Base-by-base conservation (phyloP, 345 rosid species). In the Lumnitzera littorea region DNA sequence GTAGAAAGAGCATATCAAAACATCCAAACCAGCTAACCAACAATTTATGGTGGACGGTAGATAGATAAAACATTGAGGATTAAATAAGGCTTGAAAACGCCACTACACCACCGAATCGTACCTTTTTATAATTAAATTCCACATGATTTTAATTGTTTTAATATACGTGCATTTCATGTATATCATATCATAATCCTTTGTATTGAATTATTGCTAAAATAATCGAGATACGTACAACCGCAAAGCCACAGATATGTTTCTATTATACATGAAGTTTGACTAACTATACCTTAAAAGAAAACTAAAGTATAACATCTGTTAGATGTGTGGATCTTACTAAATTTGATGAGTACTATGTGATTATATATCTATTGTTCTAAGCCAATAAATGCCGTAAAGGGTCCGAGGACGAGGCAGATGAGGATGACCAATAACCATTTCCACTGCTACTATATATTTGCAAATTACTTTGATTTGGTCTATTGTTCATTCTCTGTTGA, bases 341-440 rank as follows among this genome's bases (percentile, higher is more conserved):
- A 12, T 27, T 36, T 36, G 15, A 20, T 46, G 13, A 36, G 23
- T 41, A 46, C n/a, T 27, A 17, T 27, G 57, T 56, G 56, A 54
- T 48, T 59, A 50, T 46, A 60, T 56, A 48, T 64, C 61, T 46
- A 27, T 36, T 71, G 50, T 54, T 43, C 76, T 73, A 90, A 61
- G 82, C 96, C 24, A 89, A 84, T 67, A 91, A 63, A 77, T 88
- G 88, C 76, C 88, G 68, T 63, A 85, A 63, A 24, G 88, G 86
- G 66, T 82, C 79, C 65, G 82, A 77, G 8, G 94, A 80, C 53
- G 87, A 78, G 2, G 87, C 76, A 5, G 96, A 63, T 0, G 83
- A 77, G 12, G 81, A 78, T 55, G 70, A 82, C 96, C 91, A 87
- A 20, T 87, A 88, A 43, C 66, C 79, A 67, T 89, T 81, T 60